phyloP scores from a whole-genome alignment of 2,329 filamentous ascomycete species.

The Pseudogymnoascus sp. region DNA sequence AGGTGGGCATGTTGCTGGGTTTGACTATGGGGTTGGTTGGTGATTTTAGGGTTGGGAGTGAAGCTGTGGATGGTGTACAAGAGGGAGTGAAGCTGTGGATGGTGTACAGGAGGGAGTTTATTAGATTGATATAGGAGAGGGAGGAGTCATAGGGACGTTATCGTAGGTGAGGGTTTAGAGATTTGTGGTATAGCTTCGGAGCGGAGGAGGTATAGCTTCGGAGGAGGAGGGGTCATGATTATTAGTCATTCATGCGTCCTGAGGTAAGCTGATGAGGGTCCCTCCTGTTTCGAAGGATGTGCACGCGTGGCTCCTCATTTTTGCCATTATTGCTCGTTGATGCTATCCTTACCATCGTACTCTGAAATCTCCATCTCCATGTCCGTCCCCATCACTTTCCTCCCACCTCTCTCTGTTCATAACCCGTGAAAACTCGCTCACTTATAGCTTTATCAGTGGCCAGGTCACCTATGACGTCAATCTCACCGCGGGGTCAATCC shows the following conservation, averaged over 20 bases:
- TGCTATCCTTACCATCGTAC: background rate
- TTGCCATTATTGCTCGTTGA: background rate
- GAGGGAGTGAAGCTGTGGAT: background rate
- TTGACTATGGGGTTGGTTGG: background rate
- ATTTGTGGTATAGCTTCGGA: background rate
- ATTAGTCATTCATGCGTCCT: background rate
- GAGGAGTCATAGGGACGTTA: background rate
- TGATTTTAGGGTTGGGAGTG: background rate
- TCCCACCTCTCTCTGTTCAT: background rate
- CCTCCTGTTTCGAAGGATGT: background rate
- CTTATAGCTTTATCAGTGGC: background rate
- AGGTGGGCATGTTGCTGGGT: constrained; percentile 11
- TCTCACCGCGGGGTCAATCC: background rate
- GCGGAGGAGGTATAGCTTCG: too few relatives aligned
- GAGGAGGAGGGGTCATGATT: background rate
- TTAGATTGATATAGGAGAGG: background rate
- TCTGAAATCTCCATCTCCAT: background rate
- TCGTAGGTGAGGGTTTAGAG: background rate
- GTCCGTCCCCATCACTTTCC: background rate
- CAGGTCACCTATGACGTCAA: background rate
- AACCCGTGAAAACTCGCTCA: background rate
- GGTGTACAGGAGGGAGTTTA: background rate
- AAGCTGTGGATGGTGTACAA: background rate
- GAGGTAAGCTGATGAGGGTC: background rate
- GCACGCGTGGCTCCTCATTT: background rate